These are phyloP conservation scores for Microbotryum violaceum DNA, from an alignment of 1,284 basidiomycete species.

Conservation along the genomic window DNA sequence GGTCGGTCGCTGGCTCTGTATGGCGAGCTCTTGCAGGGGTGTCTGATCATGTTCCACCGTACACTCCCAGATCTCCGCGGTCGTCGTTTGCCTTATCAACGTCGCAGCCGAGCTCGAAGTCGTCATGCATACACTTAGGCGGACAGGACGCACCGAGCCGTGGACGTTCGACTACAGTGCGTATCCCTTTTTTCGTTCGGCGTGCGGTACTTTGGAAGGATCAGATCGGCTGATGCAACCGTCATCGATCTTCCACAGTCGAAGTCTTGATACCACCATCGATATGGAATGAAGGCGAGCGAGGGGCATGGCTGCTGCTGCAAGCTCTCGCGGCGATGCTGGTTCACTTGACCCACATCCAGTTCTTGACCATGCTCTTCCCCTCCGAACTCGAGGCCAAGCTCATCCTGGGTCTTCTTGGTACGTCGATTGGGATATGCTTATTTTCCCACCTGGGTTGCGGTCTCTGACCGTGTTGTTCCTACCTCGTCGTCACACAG, in stretches of 20 bases:
- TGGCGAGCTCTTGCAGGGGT: not conserved
- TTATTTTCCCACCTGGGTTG: not conserved
- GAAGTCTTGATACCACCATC: conserved; percentile 59
- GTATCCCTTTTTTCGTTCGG: not conserved
- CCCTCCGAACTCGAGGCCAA: conserved; percentile 84
- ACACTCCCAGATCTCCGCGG: conserved; percentile 13
- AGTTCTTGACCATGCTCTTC: conserved; percentile 91
- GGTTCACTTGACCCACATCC: conserved; percentile 84
- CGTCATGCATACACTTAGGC: conserved; percentile 49
- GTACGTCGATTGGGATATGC: conserved; percentile 41
- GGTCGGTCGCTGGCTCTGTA: conserved; percentile 48
- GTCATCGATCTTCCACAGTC: conserved; percentile 51
- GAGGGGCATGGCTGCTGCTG: conserved; percentile 78
- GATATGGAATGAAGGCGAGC: conserved; percentile 60
- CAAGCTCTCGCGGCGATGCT: conserved; percentile 55
- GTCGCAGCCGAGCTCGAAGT: conserved; percentile 44
- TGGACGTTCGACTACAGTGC: conserved; percentile 79
- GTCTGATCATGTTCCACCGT: not conserved
- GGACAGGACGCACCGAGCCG: conserved; percentile 71
- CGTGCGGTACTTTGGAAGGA: too few species aligned
- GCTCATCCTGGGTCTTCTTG: conserved; percentile 79
- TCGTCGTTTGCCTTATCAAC: conserved; percentile 30
- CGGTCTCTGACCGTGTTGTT: not conserved
- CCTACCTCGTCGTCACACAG: conserved; percentile 39
- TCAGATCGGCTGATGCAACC: not conserved